These are phyloP conservation scores for Radiomyces spectabilis DNA, from an alignment of 192 early-diverging fungal genomes.

Conservation along the genomic window DNA sequence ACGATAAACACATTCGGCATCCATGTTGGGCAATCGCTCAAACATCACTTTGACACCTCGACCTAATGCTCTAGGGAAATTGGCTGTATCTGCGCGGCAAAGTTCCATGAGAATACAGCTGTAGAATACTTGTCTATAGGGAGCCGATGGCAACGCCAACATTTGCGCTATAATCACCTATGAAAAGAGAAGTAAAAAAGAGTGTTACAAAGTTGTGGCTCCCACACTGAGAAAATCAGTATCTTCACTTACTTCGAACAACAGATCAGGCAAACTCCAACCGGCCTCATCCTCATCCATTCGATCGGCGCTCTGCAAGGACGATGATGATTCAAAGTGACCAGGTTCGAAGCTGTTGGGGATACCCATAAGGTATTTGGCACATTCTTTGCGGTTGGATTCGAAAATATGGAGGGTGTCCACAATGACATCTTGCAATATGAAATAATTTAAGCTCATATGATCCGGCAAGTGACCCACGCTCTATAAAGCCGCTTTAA, in stretches of 20 bases:
- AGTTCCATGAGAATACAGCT: conserved; percentile 65
- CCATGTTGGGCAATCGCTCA: conserved; percentile 62
- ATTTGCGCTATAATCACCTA: conserved; percentile 38
- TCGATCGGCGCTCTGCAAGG: no score
- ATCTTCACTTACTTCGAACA: conserved; percentile 19
- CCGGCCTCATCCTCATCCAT: conserved; percentile 7
- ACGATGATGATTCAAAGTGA: conserved; percentile 31
- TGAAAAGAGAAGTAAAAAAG: background rate
- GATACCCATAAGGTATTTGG: conserved; percentile 64
- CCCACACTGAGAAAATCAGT: background rate
- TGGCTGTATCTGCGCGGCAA: conserved; percentile 51
- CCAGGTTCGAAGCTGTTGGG: conserved; percentile 42
- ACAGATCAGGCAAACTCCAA: conserved; percentile 23
- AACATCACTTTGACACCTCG: conserved; percentile 57
- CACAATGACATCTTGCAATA: conserved; percentile 72
- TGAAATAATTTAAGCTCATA: conserved; percentile 45
- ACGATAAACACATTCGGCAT: conserved; percentile 79
- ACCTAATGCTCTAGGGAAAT: conserved; percentile 59
- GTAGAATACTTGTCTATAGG: conserved; percentile 66
- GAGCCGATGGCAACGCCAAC: conserved; percentile 40
- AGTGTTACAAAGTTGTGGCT: background rate
- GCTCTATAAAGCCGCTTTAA: no score
- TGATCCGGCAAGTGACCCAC: conserved; percentile 24
- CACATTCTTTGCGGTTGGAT: conserved; percentile 90
- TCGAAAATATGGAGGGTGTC: conserved; percentile 82